These are phyloP conservation scores for Ustilago esculenta DNA, from an alignment of 1,284 basidiomycete species.

Conservation along the genomic window DNA sequence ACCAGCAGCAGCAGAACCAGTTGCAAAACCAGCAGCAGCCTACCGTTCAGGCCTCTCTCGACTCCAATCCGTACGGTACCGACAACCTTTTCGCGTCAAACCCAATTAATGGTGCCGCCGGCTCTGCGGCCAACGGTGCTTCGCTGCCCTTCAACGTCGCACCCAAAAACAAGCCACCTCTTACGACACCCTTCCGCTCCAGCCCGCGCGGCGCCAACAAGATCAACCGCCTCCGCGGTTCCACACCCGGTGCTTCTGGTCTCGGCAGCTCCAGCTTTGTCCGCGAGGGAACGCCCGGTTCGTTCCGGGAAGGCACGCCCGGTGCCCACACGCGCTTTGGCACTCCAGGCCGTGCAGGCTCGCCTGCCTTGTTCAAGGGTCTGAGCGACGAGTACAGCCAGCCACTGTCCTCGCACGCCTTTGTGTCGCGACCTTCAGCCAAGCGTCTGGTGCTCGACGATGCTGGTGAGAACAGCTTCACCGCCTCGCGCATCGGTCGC, in stretches of 20 bases:
- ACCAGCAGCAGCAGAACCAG: slow-evolving; percentile 49
- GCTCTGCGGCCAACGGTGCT: slow-evolving; percentile 48
- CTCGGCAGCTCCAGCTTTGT: slow-evolving; percentile 41
- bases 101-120: slow-evolving; percentile 46
- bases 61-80: slow-evolving; percentile 84
- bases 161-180: slow-evolving; percentile 69
- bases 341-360: slow-evolving; percentile 57
- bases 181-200: slow-evolving; percentile 70
- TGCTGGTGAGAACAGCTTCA: slow-evolving; percentile 38
- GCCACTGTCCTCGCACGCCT: slow-evolving; percentile 71
- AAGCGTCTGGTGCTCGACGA: slow-evolving; percentile 89
- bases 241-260: slow-evolving; percentile 55
- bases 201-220: slow-evolving; percentile 57
- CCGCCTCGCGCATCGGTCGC: slow-evolving; percentile 38
- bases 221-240: slow-evolving; percentile 62
- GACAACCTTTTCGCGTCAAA: slow-evolving; percentile 72
- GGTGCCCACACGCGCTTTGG: slow-evolving; percentile 41
- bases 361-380: slow-evolving; percentile 69
- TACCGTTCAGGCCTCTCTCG: slow-evolving; percentile 71
- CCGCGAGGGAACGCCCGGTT: slow-evolving; percentile 52
- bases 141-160: slow-evolving; percentile 65
- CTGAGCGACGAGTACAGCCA: slow-evolving; percentile 70
- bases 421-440: slow-evolving; percentile 80
- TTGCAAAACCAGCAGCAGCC: slow-evolving; percentile 65
- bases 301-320: slow-evolving; percentile 63